These are phyloP conservation scores for Boletus rubropictus DNA, from an alignment of 768 basidiomycete genomes.

Conservation along the genomic window DNA sequence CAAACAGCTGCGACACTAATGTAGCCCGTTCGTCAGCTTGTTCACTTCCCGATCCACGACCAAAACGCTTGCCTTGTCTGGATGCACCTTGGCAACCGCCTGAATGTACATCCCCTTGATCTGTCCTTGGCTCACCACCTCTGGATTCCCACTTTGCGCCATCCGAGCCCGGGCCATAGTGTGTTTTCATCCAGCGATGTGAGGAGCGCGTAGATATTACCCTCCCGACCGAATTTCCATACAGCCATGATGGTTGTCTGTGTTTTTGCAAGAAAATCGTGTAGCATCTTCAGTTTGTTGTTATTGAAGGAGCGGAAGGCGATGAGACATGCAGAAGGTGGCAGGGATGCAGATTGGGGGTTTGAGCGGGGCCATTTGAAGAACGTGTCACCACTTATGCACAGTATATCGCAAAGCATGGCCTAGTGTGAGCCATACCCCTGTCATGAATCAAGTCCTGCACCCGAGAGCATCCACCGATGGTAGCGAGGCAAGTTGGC, in stretches of 20 bases:
- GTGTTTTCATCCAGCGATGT: conserved; percentile 73
- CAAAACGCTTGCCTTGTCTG: conserved; percentile 94
- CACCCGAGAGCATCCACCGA: too few species aligned
- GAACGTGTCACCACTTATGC: too few species aligned
- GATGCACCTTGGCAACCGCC: conserved; percentile 89
- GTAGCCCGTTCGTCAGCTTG: too few species aligned
- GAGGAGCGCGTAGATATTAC: conserved; percentile 84
- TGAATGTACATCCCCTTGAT: conserved; percentile 89
- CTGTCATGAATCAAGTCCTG: too few species aligned
- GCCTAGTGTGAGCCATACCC: too few species aligned
- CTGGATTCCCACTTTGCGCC: conserved; percentile 83
- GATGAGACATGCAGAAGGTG: too few species aligned
- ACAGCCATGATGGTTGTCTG: conserved; percentile 63
- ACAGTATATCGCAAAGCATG: too few species aligned
- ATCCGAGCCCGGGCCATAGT: conserved; percentile 73
- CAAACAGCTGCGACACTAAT: too few species aligned
- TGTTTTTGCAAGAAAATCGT: conserved; percentile 72
- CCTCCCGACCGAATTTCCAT: conserved; percentile 91
- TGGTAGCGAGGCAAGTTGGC: too few species aligned
- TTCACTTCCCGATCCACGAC: conserved; percentile 60
- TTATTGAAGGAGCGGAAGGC: too few species aligned
- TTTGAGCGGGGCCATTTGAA: too few species aligned
- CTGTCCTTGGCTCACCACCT: conserved; percentile 75
- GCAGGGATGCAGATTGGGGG: too few species aligned
- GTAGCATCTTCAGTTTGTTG: conserved; percentile 8